Percentiles rank a stretch among this genome's conserved stretches.
phyloP scores from a whole-genome alignment of 192 early-diverging fungal genomes.

The Mortierella claussenii region DNA sequence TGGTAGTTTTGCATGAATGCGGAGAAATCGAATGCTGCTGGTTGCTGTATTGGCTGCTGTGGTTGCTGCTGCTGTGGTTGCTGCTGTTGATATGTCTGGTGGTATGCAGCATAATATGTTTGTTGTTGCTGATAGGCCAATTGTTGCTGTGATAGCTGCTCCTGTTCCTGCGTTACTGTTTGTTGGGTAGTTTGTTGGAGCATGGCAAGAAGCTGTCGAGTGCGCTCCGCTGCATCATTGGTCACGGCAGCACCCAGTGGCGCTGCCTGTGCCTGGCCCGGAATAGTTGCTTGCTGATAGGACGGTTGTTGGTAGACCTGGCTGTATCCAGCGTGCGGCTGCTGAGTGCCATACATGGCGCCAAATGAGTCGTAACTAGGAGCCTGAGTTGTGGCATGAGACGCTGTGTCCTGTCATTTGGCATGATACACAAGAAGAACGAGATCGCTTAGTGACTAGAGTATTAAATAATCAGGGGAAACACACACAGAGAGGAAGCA shows the following conservation, averaged over 20 bases:
- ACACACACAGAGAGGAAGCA: not conserved
- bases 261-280: not conserved
- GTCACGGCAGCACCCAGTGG: not conserved
- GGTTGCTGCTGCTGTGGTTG: slow-evolving; percentile 13
- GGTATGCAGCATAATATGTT: slow-evolving; percentile 13
- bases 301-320: too few species aligned
- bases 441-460: too few species aligned
- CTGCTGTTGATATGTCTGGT: slow-evolving; percentile 6
- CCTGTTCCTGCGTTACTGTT: not conserved
- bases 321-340: not conserved
- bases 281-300: not conserved
- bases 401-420: not conserved
- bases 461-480: not conserved
- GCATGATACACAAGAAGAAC: not conserved
- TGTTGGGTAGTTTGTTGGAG: slow-evolving; percentile 12
- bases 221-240: not conserved
- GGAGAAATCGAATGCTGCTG: slow-evolving; percentile 5
- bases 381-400: not conserved
- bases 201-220: slow-evolving; percentile 12
- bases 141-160: slow-evolving; percentile 5
- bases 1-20: slow-evolving; percentile 1
- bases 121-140: slow-evolving; percentile 19
- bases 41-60: not conserved
- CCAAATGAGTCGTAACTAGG: too few species aligned
- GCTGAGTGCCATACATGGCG: not conserved